These are phyloP conservation scores for Emergomyces orientalis DNA, from an alignment of 2,329 filamentous ascomycete species.

Conservation along the genomic window DNA sequence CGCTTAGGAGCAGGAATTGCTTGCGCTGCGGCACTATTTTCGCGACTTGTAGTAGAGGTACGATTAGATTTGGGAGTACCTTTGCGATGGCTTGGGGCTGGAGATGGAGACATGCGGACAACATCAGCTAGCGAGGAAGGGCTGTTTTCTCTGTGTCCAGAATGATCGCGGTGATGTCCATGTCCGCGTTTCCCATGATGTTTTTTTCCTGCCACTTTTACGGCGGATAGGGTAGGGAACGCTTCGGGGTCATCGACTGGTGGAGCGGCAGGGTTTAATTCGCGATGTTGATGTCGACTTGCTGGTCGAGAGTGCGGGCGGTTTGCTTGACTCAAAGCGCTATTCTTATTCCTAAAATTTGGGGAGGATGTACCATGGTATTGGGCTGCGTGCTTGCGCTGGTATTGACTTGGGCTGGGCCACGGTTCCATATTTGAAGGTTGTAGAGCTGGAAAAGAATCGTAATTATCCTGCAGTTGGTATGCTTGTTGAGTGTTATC, in stretches of 20 bases:
- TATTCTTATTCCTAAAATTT: constrained; percentile 38
- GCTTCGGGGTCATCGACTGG: constrained; percentile 90
- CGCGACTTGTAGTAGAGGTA: constrained; percentile 56
- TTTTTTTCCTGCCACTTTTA: constrained; percentile 69
- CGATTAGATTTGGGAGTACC: constrained; percentile 50
- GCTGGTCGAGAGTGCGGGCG: constrained; percentile 72
- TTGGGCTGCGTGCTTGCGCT: constrained; percentile 32
- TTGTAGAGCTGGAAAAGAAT: constrained; percentile 71
- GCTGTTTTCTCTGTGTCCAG: constrained; percentile 56
- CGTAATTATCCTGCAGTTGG: constrained; percentile 67
- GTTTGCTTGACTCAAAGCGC: constrained; percentile 47
- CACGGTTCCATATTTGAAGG: constrained; percentile 52
- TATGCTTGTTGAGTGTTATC: constrained; percentile 52
- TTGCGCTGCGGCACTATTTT: constrained; percentile 72
- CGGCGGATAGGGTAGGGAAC: constrained; percentile 80
- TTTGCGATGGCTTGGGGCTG: constrained; percentile 49
- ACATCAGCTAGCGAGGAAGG: constrained; percentile 84
- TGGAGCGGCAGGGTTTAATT: constrained; percentile 56
- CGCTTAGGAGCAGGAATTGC: constrained; percentile 82
- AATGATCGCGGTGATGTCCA: constrained; percentile 52
- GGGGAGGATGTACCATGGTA: constrained; percentile 18
- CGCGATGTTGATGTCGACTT: constrained; percentile 66
- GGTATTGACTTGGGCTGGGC: constrained; percentile 42
- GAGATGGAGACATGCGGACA: constrained; percentile 87
- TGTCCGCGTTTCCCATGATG: constrained; percentile 86